A percentile compares a stretch with the other conserved stretches of the same genome.
phyloP scores from a whole-genome alignment of 78 protist genomes.

The Mastigamoeba balamuthi region DNA sequence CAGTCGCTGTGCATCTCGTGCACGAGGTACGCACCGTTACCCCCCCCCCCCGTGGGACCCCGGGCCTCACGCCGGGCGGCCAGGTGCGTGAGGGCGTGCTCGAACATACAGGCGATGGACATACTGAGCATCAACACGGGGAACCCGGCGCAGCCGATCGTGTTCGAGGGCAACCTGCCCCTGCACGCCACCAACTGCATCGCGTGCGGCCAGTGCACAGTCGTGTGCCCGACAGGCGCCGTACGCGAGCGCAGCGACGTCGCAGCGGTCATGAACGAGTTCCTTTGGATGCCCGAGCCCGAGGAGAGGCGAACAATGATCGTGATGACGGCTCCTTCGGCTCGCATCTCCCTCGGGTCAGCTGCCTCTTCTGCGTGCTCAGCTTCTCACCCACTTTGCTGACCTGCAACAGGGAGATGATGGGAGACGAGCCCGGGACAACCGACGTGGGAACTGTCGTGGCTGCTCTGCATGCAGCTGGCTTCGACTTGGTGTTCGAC shows the following conservation, averaged over 20 bases:
- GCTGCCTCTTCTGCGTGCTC: no score
- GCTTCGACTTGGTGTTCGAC: conserved; percentile 48
- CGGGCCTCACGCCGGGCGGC: no score
- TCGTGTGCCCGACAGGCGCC: conserved; percentile 38
- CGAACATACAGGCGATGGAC: background rate
- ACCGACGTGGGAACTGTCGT: no score
- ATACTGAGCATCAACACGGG: background rate
- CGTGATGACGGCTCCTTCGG: no score
- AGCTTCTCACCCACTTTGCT: no score
- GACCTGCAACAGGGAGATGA: no score
- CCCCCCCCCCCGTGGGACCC: no score
- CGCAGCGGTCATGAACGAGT: background rate
- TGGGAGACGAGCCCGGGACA: no score
- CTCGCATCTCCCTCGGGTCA: no score
- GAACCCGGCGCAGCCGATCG: background rate
- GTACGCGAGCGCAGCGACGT: background rate
- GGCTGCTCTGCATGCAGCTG: conserved; percentile 4
- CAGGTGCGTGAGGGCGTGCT: background rate
- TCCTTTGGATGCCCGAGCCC: no score
- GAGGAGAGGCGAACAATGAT: no score
- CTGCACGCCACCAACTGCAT: conserved; percentile 8
- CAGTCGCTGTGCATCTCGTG: background rate
- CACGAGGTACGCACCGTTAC: no score
- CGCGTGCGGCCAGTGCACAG: conserved; percentile 28
- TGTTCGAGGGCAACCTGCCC: background rate